Base-by-base conservation (phyloP, 2,329 filamentous ascomycete genomes). In the Epichloe sylvatica region DNA sequence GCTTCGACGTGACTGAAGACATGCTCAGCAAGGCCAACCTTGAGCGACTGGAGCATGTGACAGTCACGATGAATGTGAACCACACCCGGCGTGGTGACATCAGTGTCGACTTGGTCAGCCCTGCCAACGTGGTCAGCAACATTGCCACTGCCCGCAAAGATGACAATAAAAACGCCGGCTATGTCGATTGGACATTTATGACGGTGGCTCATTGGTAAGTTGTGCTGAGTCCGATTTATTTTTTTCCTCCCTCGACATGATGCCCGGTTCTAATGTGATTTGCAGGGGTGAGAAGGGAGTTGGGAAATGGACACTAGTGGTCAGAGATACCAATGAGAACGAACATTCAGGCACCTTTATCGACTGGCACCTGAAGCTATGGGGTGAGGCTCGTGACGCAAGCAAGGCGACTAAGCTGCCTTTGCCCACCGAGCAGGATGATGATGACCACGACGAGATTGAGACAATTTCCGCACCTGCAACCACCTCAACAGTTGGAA, bases 121-220 rank as follows among this genome's bases (percentile, higher is more conserved):
- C 92, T 0, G 73, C 79, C 34, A 86, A 87, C 9, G 70, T 96
- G 51, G 73, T 88, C 54, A 95, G 88, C 62, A 83, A 95, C 61
- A 78, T 98, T 48, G 84, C 90, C 4, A 85, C 82, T 12, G 72
- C 83, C 2, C 84, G 92, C 55, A 75, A 75, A 52, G 66, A 78
- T 21, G 92, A 98, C 64, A 71, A 75, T 1, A 76, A 75, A 36
- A 63, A 69, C 0, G 67, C 69, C 21, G 92, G 92, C 8, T 98
- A 97, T 64, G 71, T 82, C 37, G 88, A 97, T 68, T 98, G 92
- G 92, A 97, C 91, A 0, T 98, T 98, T 60, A 98, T 98, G 92
- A 94, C 84, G 53, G 92, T 98, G 37, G 90, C 83, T 55, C 92
- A 98, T 64, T 98, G 90, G 86, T 89, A 75, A 67, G 82, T 67